Base-by-base conservation (phyloP, 2,329 filamentous ascomycete species). In the Ophidiomyces ophidiicola region DNA sequence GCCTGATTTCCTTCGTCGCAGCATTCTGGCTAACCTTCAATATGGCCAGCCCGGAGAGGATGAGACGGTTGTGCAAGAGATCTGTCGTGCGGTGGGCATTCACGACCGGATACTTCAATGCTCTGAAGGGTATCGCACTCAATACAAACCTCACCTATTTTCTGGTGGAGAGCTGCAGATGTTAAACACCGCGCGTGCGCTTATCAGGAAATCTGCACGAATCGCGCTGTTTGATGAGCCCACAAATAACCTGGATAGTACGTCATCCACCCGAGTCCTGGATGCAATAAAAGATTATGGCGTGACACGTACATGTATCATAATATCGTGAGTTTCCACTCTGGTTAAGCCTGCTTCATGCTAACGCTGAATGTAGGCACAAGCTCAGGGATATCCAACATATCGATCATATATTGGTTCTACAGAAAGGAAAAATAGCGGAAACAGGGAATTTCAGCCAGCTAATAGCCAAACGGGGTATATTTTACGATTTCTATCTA, bases 1-100 rank as follows among this genome's bases (percentile, higher is more conserved):
- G 30, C 68, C 71, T 0, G 64, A 72, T 6, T 55, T 76, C 2
- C 73, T 74, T 52, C 71, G 73, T 49, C 69, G 71, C 25, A 66
- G 63, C 1, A 61, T 74, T 39, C 71, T 72, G 58, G 72, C 71
- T 53, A 74, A 74, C 43, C 57, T 74, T 7, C 58, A 64, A 36
- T 74, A 73, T 39, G 70, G 69, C 29, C 15, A 31, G 15, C 63
- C 66, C 0, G 50, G 58, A 8, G 70, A 67, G 1, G 59, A 67
- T 0, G 61, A 71, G 20, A 66, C 64, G 23, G 67, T 72, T 10
- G 62, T 74, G 0, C 65, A 60, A 32, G 62, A 66, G 26, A 70
- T 70, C 2, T 72, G 70, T 48, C 64, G 63, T 44, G 64, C 67
- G 0, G 70, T 70, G 6, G 70, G 69, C 28, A 72, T 74, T 23